These are phyloP conservation scores for Agroathelia rolfsii DNA, from an alignment of 1,284 basidiomycete genomes.

Conservation along the genomic window DNA sequence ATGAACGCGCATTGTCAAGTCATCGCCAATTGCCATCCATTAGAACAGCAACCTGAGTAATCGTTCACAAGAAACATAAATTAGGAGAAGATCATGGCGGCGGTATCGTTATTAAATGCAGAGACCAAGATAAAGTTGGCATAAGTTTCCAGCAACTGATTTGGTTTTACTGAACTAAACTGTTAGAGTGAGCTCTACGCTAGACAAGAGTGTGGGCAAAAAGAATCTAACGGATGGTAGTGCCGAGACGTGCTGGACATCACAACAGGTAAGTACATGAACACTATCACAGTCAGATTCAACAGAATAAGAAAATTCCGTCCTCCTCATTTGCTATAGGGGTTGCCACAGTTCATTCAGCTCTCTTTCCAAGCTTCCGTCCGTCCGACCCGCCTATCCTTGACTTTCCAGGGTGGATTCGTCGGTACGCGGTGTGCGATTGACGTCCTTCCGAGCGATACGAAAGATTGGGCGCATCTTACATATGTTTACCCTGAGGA, in stretches of 20 bases:
- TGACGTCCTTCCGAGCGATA: conserved; percentile 24
- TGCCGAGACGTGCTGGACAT: conserved; percentile 78
- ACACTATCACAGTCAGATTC: conserved; percentile 1
- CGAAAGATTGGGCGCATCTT: conserved; percentile 33
- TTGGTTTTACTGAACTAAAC: no score
- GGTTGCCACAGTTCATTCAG: conserved; percentile 65
- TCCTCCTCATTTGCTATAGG: conserved; percentile 29
- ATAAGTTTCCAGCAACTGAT: not conserved
- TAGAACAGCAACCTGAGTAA: no score
- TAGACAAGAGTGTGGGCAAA: conserved; percentile 70
- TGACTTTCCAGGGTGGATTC: conserved; percentile 80
- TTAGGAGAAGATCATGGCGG: no score
- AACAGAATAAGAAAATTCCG: not conserved
- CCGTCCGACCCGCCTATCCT: conserved; percentile 39
- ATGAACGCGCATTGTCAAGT: no score
- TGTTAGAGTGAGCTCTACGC: conserved; percentile 74
- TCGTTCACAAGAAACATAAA: no score
- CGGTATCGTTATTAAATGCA: no score
- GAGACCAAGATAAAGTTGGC: not conserved
- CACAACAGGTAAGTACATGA: conserved; percentile 48
- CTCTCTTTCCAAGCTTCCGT: conserved; percentile 45
- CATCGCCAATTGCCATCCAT: no score
- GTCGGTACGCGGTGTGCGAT: conserved; percentile 57
- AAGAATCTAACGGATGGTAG: conserved; percentile 60
- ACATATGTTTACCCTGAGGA: conserved; percentile 64